phyloP scores from a whole-genome alignment of 345 rosid species.

The Eucalyptus curtisii region DNA sequence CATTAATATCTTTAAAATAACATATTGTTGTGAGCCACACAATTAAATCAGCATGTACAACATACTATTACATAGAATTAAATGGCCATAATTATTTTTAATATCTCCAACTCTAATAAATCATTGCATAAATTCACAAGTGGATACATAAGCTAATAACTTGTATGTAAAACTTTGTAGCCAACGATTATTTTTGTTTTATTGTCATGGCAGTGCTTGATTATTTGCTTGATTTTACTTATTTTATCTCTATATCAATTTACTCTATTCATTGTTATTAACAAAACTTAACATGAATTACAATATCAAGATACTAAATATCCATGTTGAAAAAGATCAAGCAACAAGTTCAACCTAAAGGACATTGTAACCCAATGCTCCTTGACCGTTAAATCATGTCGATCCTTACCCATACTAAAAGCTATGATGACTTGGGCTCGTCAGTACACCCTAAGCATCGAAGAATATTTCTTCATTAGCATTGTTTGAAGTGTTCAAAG shows the following conservation, averaged over 20 bases:
- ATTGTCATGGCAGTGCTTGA: background rate
- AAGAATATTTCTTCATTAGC: background rate
- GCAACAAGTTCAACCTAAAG: background rate
- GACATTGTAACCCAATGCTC: background rate
- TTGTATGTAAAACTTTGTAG: background rate
- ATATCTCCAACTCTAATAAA: background rate
- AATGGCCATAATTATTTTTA: background rate
- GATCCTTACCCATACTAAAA: background rate
- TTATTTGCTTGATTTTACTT: background rate
- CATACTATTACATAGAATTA: background rate
- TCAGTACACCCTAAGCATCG: background rate
- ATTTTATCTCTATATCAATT: background rate
- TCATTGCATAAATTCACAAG: background rate
- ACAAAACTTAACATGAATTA: background rate
- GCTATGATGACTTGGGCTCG: background rate
- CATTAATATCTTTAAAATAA: background rate
- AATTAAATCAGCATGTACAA: background rate
- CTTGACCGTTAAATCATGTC: background rate
- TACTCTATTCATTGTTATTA: background rate
- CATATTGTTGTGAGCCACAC: background rate
- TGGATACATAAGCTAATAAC: background rate
- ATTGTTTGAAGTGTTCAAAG: background rate
- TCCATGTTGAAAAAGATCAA: background rate
- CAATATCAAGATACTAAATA: background rate
- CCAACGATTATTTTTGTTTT: background rate